Conservation (phyloP, 345 rosid genomes). For the Rhodomyrtus tomentosa region DNA sequence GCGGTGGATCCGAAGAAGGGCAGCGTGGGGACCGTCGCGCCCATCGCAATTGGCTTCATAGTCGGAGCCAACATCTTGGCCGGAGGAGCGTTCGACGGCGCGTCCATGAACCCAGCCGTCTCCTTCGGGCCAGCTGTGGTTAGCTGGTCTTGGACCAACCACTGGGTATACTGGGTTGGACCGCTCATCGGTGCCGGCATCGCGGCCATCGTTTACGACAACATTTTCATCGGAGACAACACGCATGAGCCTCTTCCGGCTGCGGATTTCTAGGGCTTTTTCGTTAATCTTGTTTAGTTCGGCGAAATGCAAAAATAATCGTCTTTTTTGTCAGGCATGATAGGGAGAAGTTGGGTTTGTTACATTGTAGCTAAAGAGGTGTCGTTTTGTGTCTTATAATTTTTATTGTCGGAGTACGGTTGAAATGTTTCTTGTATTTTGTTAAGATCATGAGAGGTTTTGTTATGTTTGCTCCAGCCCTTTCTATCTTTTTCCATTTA, state of each 20-base stretch:
- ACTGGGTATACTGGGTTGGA: conserved; percentile 69
- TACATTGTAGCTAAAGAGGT: not conserved
- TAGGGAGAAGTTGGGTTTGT: not conserved
- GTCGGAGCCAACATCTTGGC: conserved; percentile 32
- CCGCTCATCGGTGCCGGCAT: conserved; percentile 50
- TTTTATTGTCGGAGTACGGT: not conserved
- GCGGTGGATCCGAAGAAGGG: conserved; percentile 61
- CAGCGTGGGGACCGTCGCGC: conserved; percentile 15
- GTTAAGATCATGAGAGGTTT: not conserved
- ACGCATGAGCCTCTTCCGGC: conserved; percentile 40
- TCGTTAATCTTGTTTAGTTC: not conserved
- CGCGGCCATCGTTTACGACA: conserved; percentile 43
- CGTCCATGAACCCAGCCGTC: conserved; percentile 72
- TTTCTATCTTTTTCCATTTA: not conserved
- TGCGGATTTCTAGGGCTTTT: conserved; percentile 15
- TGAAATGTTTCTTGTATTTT: not conserved
- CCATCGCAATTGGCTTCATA: conserved; percentile 27
- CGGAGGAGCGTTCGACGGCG: conserved; percentile 32
- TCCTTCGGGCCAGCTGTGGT: conserved; percentile 70
- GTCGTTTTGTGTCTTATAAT: not conserved
- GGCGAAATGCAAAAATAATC: not conserved
- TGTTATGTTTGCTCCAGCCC: not conserved
- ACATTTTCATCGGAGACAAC: conserved; percentile 28
- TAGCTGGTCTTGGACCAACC: conserved; percentile 59
- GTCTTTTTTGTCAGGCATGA: not conserved